A percentile compares a stretch with the other conserved stretches of the same genome.
Conservation (phyloP, 2,329 filamentous ascomycete species). For the Metarhizium guizhouense region DNA sequence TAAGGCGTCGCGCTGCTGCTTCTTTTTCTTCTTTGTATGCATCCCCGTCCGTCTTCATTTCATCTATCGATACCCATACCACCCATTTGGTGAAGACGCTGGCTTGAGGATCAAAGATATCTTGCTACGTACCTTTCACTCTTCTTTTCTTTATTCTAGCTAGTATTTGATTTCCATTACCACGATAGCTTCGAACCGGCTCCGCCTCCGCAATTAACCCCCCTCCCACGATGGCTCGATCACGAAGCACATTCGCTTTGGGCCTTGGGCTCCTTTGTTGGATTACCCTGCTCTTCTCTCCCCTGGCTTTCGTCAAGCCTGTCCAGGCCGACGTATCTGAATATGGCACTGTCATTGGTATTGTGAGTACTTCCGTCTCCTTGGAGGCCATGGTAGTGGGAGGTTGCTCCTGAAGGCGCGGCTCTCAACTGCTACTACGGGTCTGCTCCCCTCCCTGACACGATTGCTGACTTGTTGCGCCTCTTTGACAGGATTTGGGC, state of each 20-base stretch:
- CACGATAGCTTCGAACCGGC: conserved; percentile 1
- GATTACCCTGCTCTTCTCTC: conserved; percentile 80
- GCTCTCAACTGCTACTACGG: neutral
- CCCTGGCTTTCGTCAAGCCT: conserved; percentile 74
- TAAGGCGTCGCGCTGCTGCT: conserved; percentile 24
- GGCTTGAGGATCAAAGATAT: conserved; percentile 19
- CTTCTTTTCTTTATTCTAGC: conserved; percentile 10
- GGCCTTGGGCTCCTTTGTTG: conserved; percentile 87
- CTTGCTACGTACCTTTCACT: conserved; percentile 17
- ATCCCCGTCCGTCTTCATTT: conserved; percentile 8
- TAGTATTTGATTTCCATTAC: neutral
- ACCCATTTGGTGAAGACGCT: conserved; percentile 17
- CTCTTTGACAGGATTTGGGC: conserved; percentile 56
- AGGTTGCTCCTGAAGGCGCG: neutral
- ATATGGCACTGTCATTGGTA: conserved; percentile 85
- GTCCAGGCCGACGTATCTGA: conserved; percentile 66
- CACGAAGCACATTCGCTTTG: conserved; percentile 62
- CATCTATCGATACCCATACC: conserved; percentile 18
- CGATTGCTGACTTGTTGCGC: neutral
- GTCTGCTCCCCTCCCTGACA: neutral
- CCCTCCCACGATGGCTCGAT: conserved; percentile 40
- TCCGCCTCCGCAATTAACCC: conserved; percentile 13
- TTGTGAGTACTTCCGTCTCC: conserved; percentile 44
- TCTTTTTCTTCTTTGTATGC: conserved; percentile 5
- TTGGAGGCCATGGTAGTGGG: neutral